Evolutionary conservation across 768 basidiomycete genomes (phyloP), one percentile per base, ranked within the genome.

Genomic region (Pluteus cervinus): DNA sequence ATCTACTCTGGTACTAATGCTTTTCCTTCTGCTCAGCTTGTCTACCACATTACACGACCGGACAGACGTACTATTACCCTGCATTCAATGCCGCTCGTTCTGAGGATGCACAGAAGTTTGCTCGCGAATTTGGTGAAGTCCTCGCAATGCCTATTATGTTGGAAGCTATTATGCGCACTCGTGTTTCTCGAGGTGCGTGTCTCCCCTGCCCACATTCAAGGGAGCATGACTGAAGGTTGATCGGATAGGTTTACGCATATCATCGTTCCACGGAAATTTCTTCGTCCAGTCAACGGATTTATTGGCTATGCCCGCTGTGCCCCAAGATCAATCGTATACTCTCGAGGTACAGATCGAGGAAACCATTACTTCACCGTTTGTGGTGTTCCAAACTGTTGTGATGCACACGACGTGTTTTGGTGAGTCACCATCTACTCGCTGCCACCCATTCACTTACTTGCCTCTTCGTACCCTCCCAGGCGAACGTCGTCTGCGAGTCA

Each of bases 241-340:
- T 16, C 8, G n/a, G 10, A 2, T 43, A 85, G 86, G 93, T 44
- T 66, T 98, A 30, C 84, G 92, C 34, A 90, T 97, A 91, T 82
- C 92, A 5, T 87, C 89, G 1, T 98, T 94, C 86, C 91, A 97
- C 50, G 94, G 94, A 44, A 98, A 97, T 67, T 96, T 97, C 70
- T 98, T 98, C 55, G 90, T 96, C 40, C 83, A 93, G 36, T 96
- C 92, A 16, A 98, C 94, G 15, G 94, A 98, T 61, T 75, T 97
- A 4, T 75, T 97, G 24, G 90, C 94, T 3, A 86, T 97, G 75
- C 92, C 94, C 2, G 84, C 91, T 6, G 93, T 98, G n/a, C 91
- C 94, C 11, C 80, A 86, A 51, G 92, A 98, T 52, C 88, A 96
- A 57, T 91, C 87, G 12, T 98, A 98, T 57, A 83, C 85, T 8